Conservation (phyloP, 352 stramenopile species). For the Halophytophthora polymorphica region DNA sequence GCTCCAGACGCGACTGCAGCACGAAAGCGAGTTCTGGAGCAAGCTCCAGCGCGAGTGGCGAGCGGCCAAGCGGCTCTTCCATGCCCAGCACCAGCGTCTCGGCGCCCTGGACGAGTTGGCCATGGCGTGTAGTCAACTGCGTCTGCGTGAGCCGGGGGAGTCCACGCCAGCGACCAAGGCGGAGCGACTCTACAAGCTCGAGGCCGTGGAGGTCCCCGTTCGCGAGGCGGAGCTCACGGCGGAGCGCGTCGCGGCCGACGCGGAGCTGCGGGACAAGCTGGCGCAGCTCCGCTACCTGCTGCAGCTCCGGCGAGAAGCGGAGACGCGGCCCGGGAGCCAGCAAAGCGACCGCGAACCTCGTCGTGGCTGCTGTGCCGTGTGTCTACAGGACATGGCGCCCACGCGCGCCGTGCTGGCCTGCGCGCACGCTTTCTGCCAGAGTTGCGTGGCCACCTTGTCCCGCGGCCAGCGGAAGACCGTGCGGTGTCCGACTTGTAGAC, state of each 20-base stretch:
- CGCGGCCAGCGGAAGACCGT: constrained; percentile 25
- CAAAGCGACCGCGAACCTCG: not conserved
- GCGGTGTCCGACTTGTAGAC: constrained; percentile 60
- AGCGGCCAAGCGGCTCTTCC: constrained; percentile 59
- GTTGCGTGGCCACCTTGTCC: constrained; percentile 40
- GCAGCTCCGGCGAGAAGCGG: constrained; percentile 34
- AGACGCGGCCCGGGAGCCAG: constrained; percentile 4
- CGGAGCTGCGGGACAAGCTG: constrained; percentile 46
- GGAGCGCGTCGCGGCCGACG: constrained; percentile 38
- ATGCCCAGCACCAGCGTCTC: constrained; percentile 68
- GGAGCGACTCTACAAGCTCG: constrained; percentile 61
- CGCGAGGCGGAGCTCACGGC: constrained; percentile 37
- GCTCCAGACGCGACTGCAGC: constrained; percentile 31
- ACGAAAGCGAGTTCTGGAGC: constrained; percentile 46
- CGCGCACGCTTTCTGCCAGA: constrained; percentile 79
- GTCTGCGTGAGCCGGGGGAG: constrained; percentile 44
- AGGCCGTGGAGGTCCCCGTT: constrained; percentile 36
- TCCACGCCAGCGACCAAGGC: constrained; percentile 21
- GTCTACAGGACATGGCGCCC: constrained; percentile 60
- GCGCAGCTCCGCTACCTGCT: constrained; percentile 61
- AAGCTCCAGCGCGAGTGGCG: constrained; percentile 52
- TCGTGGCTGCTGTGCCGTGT: constrained; percentile 65
- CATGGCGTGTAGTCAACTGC: constrained; percentile 74
- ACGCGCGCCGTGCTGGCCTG: constrained; percentile 79
- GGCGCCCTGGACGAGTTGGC: constrained; percentile 68